phyloP scores from a whole-genome alignment of 1,284 basidiomycete genomes.

The Rhodotorula sp. region DNA sequence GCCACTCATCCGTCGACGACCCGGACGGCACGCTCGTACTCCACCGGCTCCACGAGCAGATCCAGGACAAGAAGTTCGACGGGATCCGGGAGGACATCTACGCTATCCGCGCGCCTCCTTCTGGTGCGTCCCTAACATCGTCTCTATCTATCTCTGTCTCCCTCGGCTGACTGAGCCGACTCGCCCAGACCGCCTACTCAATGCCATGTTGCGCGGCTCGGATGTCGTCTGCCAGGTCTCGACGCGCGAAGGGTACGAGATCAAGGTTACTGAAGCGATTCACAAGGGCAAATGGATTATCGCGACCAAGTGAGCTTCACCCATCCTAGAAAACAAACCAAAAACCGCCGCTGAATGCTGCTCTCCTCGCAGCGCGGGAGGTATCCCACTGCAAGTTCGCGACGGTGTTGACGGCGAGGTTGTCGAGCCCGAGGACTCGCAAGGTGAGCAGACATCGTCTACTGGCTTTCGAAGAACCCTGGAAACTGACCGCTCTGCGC shows the following conservation, averaged over 20 bases:
- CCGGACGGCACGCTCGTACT: conserved; percentile 25
- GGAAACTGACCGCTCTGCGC: background rate
- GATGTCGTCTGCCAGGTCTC: conserved; percentile 28
- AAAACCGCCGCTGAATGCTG: background rate
- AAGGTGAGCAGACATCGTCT: conserved; percentile 7
- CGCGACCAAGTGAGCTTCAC: conserved; percentile 1
- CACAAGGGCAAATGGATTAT: conserved; percentile 24
- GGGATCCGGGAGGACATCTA: conserved; percentile 19
- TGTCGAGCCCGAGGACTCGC: conserved; percentile 16
- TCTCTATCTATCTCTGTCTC: background rate
- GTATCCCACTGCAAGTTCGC: conserved; percentile 20
- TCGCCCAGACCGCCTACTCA: conserved; percentile 20
- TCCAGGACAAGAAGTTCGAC: conserved; percentile 5
- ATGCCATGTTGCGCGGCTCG: conserved; percentile 22
- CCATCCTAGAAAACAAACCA: background rate
- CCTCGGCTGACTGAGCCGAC: background rate
- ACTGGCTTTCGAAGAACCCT: background rate
- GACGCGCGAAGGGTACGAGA: conserved; percentile 28
- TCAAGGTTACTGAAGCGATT: conserved; percentile 29
- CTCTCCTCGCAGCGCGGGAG: conserved; percentile 3
- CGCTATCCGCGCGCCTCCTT: conserved; percentile 19
- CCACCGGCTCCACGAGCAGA: conserved; percentile 21
- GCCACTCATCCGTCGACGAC: conserved; percentile 26
- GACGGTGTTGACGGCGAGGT: conserved; percentile 10
- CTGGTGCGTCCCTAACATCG: conserved; percentile 1